Evolutionary conservation across 176 grass and related monocot genomes (phyloP).

Genomic region (Carex littledalei): DNA sequence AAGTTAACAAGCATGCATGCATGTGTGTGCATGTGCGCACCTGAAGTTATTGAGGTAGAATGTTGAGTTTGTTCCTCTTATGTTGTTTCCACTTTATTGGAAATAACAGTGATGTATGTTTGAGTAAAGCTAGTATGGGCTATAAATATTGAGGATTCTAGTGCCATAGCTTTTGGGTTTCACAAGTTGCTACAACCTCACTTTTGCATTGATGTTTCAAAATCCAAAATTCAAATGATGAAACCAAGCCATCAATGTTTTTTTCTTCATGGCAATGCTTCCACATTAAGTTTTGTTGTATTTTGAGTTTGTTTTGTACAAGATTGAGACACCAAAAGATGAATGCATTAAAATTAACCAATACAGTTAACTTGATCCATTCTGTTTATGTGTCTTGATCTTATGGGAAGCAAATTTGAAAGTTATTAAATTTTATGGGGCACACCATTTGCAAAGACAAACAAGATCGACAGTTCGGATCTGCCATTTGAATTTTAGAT

Average conservation of each 20-base stretch:
- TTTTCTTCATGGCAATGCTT: slow-evolving; percentile 4
- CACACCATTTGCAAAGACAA: background rate
- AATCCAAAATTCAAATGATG: slow-evolving; percentile 7
- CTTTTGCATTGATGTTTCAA: background rate
- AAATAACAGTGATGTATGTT: background rate
- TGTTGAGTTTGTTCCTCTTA: background rate
- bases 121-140: background rate
- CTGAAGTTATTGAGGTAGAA: background rate
- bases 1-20: background rate
- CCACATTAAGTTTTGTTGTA: background rate
- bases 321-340: background rate
- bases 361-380: background rate
- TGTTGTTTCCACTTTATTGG: background rate
- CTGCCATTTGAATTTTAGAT: background rate
- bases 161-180: background rate
- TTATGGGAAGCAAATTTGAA: background rate
- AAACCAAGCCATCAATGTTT: background rate
- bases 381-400: background rate
- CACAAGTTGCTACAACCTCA: background rate
- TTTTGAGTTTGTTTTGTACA: background rate
- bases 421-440: background rate
- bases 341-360: background rate
- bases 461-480: background rate
- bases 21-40: background rate
- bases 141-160: background rate